Base-by-base conservation (phyloP, 495 filamentous ascomycete species). In the Penicillium maclennaniae region DNA sequence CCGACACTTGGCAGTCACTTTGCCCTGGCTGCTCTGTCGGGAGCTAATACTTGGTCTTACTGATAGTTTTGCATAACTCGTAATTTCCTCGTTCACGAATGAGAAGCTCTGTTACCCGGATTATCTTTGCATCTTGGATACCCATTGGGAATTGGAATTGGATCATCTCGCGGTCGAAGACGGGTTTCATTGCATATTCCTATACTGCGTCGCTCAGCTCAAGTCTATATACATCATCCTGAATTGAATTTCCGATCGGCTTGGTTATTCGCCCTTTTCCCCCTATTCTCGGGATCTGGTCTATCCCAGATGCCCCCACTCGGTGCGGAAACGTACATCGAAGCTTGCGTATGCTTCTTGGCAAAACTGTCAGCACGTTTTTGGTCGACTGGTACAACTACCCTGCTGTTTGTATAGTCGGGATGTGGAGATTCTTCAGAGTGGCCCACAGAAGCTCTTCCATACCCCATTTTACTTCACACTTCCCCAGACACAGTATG, bases 1-100 rank as follows among this genome's bases (percentile, higher is more conserved):
- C 60, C 60, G 14, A 60, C 56, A 7, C 50, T 63, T 5, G 60
- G 53, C 6, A 60, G 56, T 26, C 60, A 63, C 12, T 63, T 63
- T 46, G 56, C 60, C 0, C 38, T 63, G 31, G 60, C 56, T 17
- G 60, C 56, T 4, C 28, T 63, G 19, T 54, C 47, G 36, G 50
- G 49, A 4, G 56, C 51, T 17, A 52, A 61, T 28, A 54, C 28
- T 12, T 58, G 58, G 58, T 48, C 47, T 37, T 56, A 44, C 27
- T 47, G n/a, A 52, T 4, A 34, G 1, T 14, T 34, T 12, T 34
- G 31, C 31, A 34, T 17, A 52, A 58, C 28, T 51, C 20, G 7
- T 58, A 54, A 54, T 52, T 47, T 28, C 53, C 45, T 38, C 42
- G 9, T 45, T 43, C n/a, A n/a, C n/a, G 7, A 26, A 6, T 21